A percentile compares a stretch with the other conserved stretches of the same genome.
phyloP scores from a whole-genome alignment of 345 rosid genomes.

The Eucalyptus camaldulensis region DNA sequence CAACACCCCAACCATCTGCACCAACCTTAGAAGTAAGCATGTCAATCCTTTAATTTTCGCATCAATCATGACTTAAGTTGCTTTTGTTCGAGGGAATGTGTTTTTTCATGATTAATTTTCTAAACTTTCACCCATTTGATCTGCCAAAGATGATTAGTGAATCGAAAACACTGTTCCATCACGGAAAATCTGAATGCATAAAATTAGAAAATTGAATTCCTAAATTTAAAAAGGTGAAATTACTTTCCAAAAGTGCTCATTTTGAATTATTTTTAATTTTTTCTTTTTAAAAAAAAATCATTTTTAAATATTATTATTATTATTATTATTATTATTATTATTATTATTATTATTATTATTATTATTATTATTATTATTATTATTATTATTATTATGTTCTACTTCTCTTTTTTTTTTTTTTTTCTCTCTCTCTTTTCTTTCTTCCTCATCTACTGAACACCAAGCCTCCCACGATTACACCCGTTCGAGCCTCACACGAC shows the following conservation, averaged over 20 bases:
- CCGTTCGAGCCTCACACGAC: rapidly evolving
- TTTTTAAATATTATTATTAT: rapidly evolving
- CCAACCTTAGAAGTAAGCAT: not conserved
- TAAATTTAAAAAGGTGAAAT: too few relatives aligned
- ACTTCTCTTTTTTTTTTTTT: too few relatives aligned
- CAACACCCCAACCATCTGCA: rapidly evolving
- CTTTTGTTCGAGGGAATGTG: too few relatives aligned
- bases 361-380: rapidly evolving
- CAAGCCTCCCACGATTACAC: rapidly evolving
- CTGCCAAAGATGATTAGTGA: rapidly evolving
- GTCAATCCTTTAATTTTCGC: too few relatives aligned
- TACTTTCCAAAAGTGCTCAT: rapidly evolving
- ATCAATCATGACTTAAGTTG: too few relatives aligned
- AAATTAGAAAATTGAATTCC: too few relatives aligned
- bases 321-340: rapidly evolving
- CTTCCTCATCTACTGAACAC: too few relatives aligned
- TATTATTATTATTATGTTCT: rapidly evolving
- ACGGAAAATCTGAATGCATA: too few relatives aligned
- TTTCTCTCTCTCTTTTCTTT: too few relatives aligned
- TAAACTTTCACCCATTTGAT: too few relatives aligned
- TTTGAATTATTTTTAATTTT: too few relatives aligned
- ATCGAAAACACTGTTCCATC: rapidly evolving
- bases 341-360: rapidly evolving
- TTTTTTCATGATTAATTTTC: too few relatives aligned
- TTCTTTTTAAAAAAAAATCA: rapidly evolving